A percentile compares a stretch with the other conserved stretches of the same genome.
These are phyloP conservation scores for Hymenoscyphus fraxineus DNA, from an alignment of 2,329 filamentous ascomycete genomes.

Conservation along the genomic window DNA sequence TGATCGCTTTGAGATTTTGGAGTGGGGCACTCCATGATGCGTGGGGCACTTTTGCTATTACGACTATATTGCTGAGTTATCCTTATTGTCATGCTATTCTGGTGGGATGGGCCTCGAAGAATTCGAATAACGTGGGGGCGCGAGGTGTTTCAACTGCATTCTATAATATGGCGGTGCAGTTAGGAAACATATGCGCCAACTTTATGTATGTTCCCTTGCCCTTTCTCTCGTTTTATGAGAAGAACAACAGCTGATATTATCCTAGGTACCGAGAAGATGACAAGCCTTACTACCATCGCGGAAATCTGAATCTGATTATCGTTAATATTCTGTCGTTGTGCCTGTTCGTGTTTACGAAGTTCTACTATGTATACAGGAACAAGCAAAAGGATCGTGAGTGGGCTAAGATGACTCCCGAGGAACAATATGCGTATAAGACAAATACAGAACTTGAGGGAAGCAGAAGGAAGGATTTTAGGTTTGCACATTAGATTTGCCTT, in stretches of 20 bases:
- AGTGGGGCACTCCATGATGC: slow-evolving; percentile 25
- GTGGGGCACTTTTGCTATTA: slow-evolving; percentile 39
- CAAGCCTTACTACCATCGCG: slow-evolving; percentile 52
- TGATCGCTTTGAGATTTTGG: slow-evolving; percentile 36
- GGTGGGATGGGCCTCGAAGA: slow-evolving; percentile 47
- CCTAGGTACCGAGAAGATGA: slow-evolving; percentile 42
- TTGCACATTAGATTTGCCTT: slow-evolving; percentile 32
- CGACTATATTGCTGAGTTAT: slow-evolving; percentile 31
- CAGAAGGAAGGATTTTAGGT: slow-evolving; percentile 39
- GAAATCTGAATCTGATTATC: slow-evolving; percentile 54
- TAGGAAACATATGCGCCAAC: slow-evolving; percentile 38
- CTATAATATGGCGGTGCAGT: slow-evolving; percentile 50
- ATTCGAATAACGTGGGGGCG: slow-evolving; percentile 59
- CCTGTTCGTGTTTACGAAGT: slow-evolving; percentile 47
- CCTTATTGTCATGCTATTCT: slow-evolving; percentile 33
- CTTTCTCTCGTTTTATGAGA: neutral
- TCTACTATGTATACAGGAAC: slow-evolving; percentile 47
- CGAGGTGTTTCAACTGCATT: slow-evolving; percentile 59
- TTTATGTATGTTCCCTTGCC: slow-evolving; percentile 40
- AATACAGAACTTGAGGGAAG: slow-evolving; percentile 39
- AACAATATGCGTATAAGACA: slow-evolving; percentile 36
- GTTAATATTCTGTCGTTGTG: slow-evolving; percentile 45
- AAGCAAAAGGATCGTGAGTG: slow-evolving; percentile 40
- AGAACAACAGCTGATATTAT: too few species aligned
- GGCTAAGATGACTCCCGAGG: slow-evolving; percentile 43